These are phyloP conservation scores for Akanthomyces lecanii DNA, from an alignment of 2,329 filamentous ascomycete genomes.

Conservation along the genomic window DNA sequence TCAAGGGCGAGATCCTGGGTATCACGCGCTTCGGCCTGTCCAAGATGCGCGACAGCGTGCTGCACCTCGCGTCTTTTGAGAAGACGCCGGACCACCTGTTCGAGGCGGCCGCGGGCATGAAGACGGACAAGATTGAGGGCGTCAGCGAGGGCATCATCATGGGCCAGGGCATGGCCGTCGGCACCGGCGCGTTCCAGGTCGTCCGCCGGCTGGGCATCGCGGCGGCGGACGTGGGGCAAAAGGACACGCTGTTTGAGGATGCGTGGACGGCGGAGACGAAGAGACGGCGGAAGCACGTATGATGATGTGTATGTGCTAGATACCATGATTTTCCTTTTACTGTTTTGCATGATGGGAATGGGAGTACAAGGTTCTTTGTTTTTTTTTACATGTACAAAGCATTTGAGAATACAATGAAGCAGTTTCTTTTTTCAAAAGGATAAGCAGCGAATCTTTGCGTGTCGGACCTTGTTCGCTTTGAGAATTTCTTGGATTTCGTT, in stretches of 20 bases:
- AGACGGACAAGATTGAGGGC: slow-evolving; percentile 86
- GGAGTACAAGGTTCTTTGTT: neutral
- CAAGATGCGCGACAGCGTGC: slow-evolving; percentile 91
- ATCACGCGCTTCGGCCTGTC: slow-evolving; percentile 95
- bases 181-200: slow-evolving; percentile 89
- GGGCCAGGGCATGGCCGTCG: slow-evolving; percentile 88
- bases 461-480: too few species aligned
- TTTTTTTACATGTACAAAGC: neutral
- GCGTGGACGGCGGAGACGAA: slow-evolving; percentile 44
- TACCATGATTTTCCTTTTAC: neutral
- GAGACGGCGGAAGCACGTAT: slow-evolving; percentile 10
- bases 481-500: too few species aligned
- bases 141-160: slow-evolving; percentile 98
- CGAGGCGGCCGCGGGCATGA: slow-evolving; percentile 87
- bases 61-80: slow-evolving; percentile 94
- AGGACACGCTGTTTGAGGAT: slow-evolving; percentile 68
- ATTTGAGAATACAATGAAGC: neutral
- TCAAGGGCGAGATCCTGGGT: slow-evolving; percentile 92
- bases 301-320: neutral
- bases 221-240: slow-evolving; percentile 52
- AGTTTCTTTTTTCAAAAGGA: neutral
- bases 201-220: slow-evolving; percentile 70
- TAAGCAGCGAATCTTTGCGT: too few species aligned
- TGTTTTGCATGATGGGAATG: slow-evolving; percentile 1
- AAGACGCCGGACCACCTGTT: slow-evolving; percentile 98